phyloP scores from a whole-genome alignment of 805 yeast species.

The Jamesozyma gamospora region DNA sequence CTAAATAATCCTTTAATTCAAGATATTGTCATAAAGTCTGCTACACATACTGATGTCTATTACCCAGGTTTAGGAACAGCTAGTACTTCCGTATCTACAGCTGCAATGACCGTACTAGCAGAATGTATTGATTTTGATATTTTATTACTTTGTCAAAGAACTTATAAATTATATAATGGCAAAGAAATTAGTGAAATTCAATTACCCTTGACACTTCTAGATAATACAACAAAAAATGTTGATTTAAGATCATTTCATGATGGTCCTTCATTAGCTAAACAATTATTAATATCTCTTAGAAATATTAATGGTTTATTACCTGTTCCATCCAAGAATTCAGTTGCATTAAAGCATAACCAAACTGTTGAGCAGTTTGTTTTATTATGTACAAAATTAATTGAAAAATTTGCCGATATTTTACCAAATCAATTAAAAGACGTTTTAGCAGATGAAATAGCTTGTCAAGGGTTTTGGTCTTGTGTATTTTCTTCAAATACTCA shows the following conservation, averaged over 20 bases:
- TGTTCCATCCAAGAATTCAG: constrained; percentile 14
- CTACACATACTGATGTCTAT: constrained; percentile 24
- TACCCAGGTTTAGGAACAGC: constrained; percentile 24
- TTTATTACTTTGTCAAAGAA: constrained; percentile 33
- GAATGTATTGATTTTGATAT: constrained; percentile 40
- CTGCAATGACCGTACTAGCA: constrained; percentile 32
- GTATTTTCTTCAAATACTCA: constrained; percentile 51
- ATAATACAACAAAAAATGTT: constrained; percentile 18
- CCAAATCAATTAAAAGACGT: constrained; percentile 31
- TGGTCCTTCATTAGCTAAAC: constrained; percentile 26
- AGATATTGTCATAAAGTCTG: constrained; percentile 26
- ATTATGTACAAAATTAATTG: constrained; percentile 28
- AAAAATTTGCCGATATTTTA: constrained; percentile 34
- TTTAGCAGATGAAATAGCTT: constrained; percentile 34
- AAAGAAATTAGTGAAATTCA: constrained; percentile 21
- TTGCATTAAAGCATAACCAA: constrained; percentile 18
- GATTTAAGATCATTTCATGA: constrained; percentile 23
- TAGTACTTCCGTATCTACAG: constrained; percentile 26
- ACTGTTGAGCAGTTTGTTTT: constrained; percentile 23
- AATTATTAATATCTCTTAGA: constrained; percentile 22
- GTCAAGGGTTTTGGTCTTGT: constrained; percentile 66
- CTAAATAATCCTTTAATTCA: constrained; percentile 31
- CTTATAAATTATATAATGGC: constrained; percentile 29
- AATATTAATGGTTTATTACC: constrained; percentile 27
- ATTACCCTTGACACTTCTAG: constrained; percentile 27